Conservation (phyloP, 257 asterid genomes). For the Solanum okadae region DNA sequence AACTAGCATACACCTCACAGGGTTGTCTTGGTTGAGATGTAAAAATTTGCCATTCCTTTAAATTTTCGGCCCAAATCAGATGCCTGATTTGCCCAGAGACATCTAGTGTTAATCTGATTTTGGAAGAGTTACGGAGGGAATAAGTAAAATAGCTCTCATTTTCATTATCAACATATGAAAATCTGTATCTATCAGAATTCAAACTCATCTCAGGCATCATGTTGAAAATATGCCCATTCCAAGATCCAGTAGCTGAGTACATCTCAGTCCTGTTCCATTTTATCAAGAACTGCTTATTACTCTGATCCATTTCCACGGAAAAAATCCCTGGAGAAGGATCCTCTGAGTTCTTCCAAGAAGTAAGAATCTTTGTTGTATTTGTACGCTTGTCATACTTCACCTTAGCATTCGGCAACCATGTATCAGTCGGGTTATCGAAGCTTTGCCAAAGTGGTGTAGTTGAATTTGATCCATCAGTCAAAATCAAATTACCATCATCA, state of each 20-base stretch:
- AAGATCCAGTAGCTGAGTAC: constrained; percentile 6
- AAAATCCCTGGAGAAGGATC: constrained; percentile 9
- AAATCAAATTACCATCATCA: constrained; percentile 11
- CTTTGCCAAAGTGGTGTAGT: constrained; percentile 1
- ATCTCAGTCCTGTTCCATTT: constrained; percentile 7
- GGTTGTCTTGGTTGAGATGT: constrained; percentile 47
- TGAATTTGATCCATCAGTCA: not conserved
- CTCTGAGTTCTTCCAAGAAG: constrained; percentile 10
- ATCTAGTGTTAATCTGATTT: constrained; percentile 30
- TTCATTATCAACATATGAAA: constrained; percentile 10
- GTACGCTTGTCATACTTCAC: not conserved
- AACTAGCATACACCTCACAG: constrained; percentile 43
- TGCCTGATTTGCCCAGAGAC: constrained; percentile 41
- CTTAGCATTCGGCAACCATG: constrained; percentile 2
- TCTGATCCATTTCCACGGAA: constrained; percentile 1
- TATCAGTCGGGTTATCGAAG: constrained; percentile 4
- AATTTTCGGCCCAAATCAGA: constrained; percentile 12
- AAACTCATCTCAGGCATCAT: constrained; percentile 32
- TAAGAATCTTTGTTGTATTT: not conserved
- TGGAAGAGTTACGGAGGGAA: constrained; percentile 18
- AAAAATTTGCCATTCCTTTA: constrained; percentile 31
- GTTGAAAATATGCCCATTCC: constrained; percentile 3
- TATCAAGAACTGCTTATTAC: not conserved
- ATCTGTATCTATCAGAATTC: constrained; percentile 25
- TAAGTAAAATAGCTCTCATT: constrained; percentile 43